These are phyloP conservation scores for Xylogone sp. DNA, from an alignment of 2,329 filamentous ascomycete species.

Conservation along the genomic window DNA sequence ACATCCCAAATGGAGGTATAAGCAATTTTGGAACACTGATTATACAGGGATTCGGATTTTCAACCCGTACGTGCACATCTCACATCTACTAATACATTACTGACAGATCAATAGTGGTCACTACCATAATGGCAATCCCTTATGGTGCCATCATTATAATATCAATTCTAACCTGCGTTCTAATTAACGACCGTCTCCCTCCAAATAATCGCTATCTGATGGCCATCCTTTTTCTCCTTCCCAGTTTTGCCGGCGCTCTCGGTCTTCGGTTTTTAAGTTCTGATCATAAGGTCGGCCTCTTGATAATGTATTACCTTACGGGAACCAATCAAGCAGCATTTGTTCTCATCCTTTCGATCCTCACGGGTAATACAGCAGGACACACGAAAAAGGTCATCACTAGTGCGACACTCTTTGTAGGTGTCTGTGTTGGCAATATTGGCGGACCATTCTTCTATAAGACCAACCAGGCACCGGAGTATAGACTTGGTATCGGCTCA, in stretches of 20 bases:
- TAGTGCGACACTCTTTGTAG: constrained; percentile 35
- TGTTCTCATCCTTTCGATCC: constrained; percentile 39
- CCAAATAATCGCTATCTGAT: constrained; percentile 39
- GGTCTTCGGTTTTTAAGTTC: constrained; percentile 44
- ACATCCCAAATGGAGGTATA: constrained; percentile 52
- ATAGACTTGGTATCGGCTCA: constrained; percentile 51
- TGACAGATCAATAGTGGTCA: constrained; percentile 31
- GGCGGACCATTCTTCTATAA: constrained; percentile 57
- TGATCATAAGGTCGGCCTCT: constrained; percentile 38
- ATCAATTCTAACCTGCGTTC: constrained; percentile 53
- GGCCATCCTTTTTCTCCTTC: constrained; percentile 44
- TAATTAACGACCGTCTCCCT: constrained; percentile 44
- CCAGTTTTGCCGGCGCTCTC: constrained; percentile 50
- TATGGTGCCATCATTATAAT: constrained; percentile 54
- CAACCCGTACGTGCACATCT: constrained; percentile 26
- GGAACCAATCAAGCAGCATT: constrained; percentile 51
- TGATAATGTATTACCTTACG: constrained; percentile 51
- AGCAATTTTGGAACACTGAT: constrained; percentile 54
- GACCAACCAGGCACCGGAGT: constrained; percentile 49
- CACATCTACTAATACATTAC: not conserved
- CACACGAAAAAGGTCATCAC: constrained; percentile 44
- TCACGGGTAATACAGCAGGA: constrained; percentile 36
- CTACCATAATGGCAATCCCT: constrained; percentile 50
- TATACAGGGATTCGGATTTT: constrained; percentile 52
- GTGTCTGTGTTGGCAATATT: constrained; percentile 16